Percentiles rank a stretch among this genome's conserved stretches.
Evolutionary conservation across 768 basidiomycete species (phyloP).

Genomic region (Pulveroboletus ravenelii): DNA sequence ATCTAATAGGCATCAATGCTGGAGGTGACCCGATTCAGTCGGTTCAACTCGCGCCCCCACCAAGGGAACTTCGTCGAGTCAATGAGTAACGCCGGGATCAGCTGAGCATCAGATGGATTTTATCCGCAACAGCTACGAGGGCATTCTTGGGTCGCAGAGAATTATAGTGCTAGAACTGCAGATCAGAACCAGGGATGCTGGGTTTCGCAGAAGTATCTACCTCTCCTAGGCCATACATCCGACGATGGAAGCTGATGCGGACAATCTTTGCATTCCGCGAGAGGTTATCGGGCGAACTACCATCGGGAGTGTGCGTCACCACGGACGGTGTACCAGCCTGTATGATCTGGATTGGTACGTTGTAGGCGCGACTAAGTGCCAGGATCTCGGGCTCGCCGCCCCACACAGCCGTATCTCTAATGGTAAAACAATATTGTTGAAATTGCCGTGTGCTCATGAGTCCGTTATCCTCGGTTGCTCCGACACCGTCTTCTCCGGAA

Average conservation of each 20-base stretch:
- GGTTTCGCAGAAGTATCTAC: slow-evolving; percentile 40
- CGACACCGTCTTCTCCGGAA: slow-evolving; percentile 64
- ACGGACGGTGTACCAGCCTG: slow-evolving; percentile 78
- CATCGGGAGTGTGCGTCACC: slow-evolving; percentile 72
- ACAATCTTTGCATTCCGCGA: slow-evolving; percentile 39
- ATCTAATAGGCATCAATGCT: background rate
- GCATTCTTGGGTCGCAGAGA: slow-evolving; percentile 60
- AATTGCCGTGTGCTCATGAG: slow-evolving; percentile 68
- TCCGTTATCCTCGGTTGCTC: slow-evolving; percentile 54
- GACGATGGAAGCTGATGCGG: slow-evolving; percentile 86
- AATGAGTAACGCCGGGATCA: slow-evolving; percentile 8
- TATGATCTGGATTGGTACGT: slow-evolving; percentile 85
- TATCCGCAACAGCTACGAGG: slow-evolving; percentile 27
- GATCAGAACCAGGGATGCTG: slow-evolving; percentile 3
- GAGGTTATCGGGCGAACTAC: slow-evolving; percentile 24
- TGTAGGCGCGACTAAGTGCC: slow-evolving; percentile 76
- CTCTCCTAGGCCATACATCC: slow-evolving; percentile 95
- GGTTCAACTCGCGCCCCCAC: background rate
- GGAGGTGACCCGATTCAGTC: background rate
- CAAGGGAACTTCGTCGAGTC: background rate
- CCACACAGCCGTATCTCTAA: slow-evolving; percentile 87
- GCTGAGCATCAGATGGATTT: slow-evolving; percentile 27
- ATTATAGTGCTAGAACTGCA: slow-evolving; percentile 70
- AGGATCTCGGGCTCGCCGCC: slow-evolving; percentile 97
- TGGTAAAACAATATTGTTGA: slow-evolving; percentile 66